A percentile compares a stretch with the other conserved stretches of the same genome.
These are phyloP conservation scores for Carex scoparia DNA, from an alignment of 176 grass and related monocot genomes.

Conservation along the genomic window DNA sequence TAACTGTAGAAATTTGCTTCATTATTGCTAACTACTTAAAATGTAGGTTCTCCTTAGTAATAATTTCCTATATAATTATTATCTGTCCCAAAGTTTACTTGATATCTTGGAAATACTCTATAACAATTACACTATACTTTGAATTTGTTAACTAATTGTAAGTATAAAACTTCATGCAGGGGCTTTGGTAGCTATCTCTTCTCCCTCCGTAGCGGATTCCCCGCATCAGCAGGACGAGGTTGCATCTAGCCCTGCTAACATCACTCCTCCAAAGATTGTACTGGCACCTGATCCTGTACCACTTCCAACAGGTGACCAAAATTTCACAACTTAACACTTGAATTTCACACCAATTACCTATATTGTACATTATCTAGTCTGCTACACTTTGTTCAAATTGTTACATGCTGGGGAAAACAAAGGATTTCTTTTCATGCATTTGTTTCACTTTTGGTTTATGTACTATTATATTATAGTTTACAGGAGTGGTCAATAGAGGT, in stretches of 20 bases:
- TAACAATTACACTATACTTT: background rate
- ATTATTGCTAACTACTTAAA: background rate
- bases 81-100: background rate
- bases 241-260: slow-evolving; percentile 40
- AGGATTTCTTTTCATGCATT: background rate
- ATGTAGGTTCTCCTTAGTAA: background rate
- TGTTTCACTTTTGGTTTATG: background rate
- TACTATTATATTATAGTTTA: background rate
- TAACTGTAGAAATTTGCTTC: background rate
- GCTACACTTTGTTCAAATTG: background rate
- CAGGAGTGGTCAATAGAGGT: background rate
- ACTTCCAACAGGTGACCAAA: slow-evolving; percentile 46
- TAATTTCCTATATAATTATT: background rate
- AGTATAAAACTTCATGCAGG: slow-evolving; percentile 30
- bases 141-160: background rate
- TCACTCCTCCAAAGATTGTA: slow-evolving; percentile 16
- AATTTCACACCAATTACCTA: background rate
- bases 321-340: background rate
- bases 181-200: slow-evolving; percentile 37
- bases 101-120: background rate
- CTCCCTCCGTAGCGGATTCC: slow-evolving; percentile 25
- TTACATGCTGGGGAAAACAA: background rate
- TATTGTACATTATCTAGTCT: background rate
- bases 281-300: slow-evolving; percentile 27
- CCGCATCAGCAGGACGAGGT: slow-evolving; percentile 33